These are phyloP conservation scores for Globisporangium barbulae DNA, from an alignment of 352 stramenopile species.

Conservation along the genomic window DNA sequence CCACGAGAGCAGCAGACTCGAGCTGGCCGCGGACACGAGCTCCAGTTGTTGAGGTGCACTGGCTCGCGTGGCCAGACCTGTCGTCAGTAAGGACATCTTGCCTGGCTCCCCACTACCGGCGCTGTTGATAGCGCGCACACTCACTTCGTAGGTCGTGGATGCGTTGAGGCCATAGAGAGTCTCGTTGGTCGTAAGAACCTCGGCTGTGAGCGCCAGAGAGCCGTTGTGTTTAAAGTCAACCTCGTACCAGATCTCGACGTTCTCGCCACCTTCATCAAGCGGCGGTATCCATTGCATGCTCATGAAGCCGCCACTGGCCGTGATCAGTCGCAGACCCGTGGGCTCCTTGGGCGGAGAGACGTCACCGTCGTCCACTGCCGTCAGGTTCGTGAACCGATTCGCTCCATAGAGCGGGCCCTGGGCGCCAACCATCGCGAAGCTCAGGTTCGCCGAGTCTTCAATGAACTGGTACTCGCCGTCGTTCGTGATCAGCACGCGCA, in stretches of 20 bases:
- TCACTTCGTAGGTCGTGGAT: slow-evolving; percentile 45
- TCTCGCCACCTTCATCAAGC: slow-evolving; percentile 29
- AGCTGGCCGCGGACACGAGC: slow-evolving; percentile 32
- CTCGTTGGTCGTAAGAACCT: slow-evolving; percentile 6
- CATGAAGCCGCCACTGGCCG: slow-evolving; percentile 38
- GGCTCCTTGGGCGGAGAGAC: slow-evolving; percentile 46
- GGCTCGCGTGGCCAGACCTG: slow-evolving; percentile 18
- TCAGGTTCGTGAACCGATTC: slow-evolving; percentile 24
- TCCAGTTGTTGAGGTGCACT: slow-evolving; percentile 31
- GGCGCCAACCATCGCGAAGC: slow-evolving; percentile 36
- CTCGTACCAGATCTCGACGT: slow-evolving; percentile 26
- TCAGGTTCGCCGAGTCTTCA: slow-evolving; percentile 33
- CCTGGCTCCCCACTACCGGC: slow-evolving; percentile 22
- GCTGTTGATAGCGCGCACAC: slow-evolving; percentile 32
- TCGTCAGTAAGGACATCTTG: slow-evolving; percentile 26
- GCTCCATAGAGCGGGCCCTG: slow-evolving; percentile 30
- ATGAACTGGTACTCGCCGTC: slow-evolving; percentile 40
- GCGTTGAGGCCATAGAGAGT: slow-evolving; percentile 39
- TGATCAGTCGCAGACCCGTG: slow-evolving; percentile 22
- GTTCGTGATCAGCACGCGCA: slow-evolving; percentile 33
- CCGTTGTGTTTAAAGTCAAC: slow-evolving; percentile 23
- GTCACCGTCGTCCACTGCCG: slow-evolving; percentile 49
- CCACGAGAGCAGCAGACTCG: slow-evolving; percentile 44
- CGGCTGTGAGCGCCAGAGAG: slow-evolving; percentile 7
- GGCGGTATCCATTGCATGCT: slow-evolving; percentile 39